Percentiles rank a stretch among this genome's conserved stretches.
Conservation (phyloP, 2,329 filamentous ascomycete genomes). For the Colletotrichum gloeosporioides region DNA sequence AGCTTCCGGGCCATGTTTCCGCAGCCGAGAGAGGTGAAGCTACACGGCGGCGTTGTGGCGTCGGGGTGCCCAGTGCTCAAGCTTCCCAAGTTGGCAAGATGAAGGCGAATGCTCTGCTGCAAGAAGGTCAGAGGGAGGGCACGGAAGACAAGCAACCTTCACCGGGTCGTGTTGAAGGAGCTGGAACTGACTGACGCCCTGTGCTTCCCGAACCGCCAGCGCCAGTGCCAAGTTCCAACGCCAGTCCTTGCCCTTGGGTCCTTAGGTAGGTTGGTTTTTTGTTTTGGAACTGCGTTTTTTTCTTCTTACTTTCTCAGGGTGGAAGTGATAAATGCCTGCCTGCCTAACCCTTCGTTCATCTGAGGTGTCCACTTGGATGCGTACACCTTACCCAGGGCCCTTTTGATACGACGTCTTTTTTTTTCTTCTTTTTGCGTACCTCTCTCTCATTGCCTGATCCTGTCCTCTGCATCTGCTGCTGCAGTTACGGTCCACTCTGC, state of each 20-base stretch:
- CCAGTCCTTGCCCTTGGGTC: background rate
- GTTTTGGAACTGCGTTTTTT: background rate
- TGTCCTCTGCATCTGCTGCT: background rate
- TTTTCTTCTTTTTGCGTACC: background rate
- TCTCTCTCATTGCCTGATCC: background rate
- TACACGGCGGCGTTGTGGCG: conserved; percentile 9
- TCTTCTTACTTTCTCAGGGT: background rate
- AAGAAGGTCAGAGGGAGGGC: background rate
- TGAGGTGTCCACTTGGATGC: background rate
- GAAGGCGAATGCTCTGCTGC: background rate
- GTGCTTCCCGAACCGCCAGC: background rate
- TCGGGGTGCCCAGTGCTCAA: conserved; percentile 14
- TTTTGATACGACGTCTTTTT: background rate
- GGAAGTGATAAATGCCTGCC: background rate
- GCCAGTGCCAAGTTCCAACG: background rate
- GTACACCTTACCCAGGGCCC: background rate
- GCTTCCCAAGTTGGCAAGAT: conserved; percentile 4
- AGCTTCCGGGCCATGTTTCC: background rate
- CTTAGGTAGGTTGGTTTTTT: background rate
- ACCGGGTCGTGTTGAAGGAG: background rate
- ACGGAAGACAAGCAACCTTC: background rate
- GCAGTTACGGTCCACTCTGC: background rate
- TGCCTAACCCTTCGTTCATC: background rate
- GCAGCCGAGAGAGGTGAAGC: background rate
- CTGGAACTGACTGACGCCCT: conserved; percentile 16